Conservation (phyloP, 2,329 filamentous ascomycete species). For the Aspergillus pseudoglaucus region DNA sequence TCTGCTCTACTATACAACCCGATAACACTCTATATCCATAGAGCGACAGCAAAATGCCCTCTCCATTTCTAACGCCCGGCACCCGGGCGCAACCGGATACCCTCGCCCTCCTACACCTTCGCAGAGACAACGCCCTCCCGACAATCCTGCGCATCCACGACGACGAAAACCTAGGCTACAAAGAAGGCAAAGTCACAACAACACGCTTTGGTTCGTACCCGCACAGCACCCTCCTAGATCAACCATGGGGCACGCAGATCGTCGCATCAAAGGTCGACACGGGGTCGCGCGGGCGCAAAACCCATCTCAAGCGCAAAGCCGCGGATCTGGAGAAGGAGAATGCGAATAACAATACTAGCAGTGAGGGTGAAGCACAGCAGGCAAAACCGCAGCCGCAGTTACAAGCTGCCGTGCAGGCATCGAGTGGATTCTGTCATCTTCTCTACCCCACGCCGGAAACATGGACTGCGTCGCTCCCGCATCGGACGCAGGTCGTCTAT, state of each 20-base stretch:
- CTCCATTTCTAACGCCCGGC: slow-evolving; percentile 73
- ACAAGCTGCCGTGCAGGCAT: slow-evolving; percentile 31
- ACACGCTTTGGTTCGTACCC: slow-evolving; percentile 91
- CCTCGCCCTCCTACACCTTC: slow-evolving; percentile 80
- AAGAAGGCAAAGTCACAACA: slow-evolving; percentile 73
- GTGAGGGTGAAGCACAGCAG: slow-evolving; percentile 16
- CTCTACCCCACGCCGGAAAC: slow-evolving; percentile 45
- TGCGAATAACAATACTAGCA: slow-evolving; percentile 9
- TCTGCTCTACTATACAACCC: no score
- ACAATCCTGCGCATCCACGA: slow-evolving; percentile 60
- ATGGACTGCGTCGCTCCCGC: slow-evolving; percentile 46
- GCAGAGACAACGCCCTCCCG: slow-evolving; percentile 76
- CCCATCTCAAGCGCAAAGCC: slow-evolving; percentile 45
- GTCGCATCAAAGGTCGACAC: slow-evolving; percentile 86
- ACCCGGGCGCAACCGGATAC: slow-evolving; percentile 55
- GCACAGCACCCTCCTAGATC: slow-evolving; percentile 66
- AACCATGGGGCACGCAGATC: slow-evolving; percentile 89
- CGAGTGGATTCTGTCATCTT: slow-evolving; percentile 45
- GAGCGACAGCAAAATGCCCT: slow-evolving; percentile 38
- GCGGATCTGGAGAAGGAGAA: slow-evolving; percentile 35
- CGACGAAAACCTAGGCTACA: slow-evolving; percentile 63
- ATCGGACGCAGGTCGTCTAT: slow-evolving; percentile 49
- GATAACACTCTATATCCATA: no score
- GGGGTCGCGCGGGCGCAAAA: slow-evolving; percentile 72
- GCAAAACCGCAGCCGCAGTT: slow-evolving; percentile 18